Base-by-base conservation (phyloP, 1,284 basidiomycete species). In the Ceratorhiza oryzae-sativae region DNA sequence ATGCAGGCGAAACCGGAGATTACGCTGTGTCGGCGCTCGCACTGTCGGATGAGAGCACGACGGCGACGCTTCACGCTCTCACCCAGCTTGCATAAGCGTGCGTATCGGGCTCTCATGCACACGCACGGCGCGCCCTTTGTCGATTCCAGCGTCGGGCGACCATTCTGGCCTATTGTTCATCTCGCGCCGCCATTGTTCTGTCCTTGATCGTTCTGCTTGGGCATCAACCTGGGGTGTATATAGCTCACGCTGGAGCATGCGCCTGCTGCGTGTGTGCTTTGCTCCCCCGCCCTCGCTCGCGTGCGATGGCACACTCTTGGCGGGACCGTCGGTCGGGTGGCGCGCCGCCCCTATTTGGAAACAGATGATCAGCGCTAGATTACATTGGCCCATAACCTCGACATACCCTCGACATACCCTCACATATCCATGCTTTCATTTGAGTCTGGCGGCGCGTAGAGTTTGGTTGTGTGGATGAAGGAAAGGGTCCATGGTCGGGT, bases 101-200 rank as follows among this genome's bases (percentile, higher is more conserved):
- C n/a, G 36, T 30, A 58, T 70, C 65, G 41, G 55, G 41, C 65
- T 58, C 65, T 70, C 65, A 70, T 70, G 65, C 49, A 25, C n/a
- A 34, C 51, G 51, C 65, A 53, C 65, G 56, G 56, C n/a, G 56
- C 41, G 41, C 53, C 65, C 65, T 70, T 70, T 70, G 65, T 70
- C 65, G 65, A 70, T 23, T 70, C 53, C 65, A 56, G 53, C 41
- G 65, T 70, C 65, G 65, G 65, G 36, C 51, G 65, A 70, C 65
- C 53, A 70, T 70, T 27, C 49, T 41, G 3, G 53, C 53, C 53
- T 70, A 70, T 70, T 70, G 65, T 70, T 70, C 65, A 46, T 34
- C 32, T 46, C 42, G 41, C 39, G 53, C 65, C 23, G 65, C 41
- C 65, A 70, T 70, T 70, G 65, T 70, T 70, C 65, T 70, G 65